These are phyloP conservation scores for Fusarium sp. DNA, from an alignment of 2,329 filamentous ascomycete genomes.

Conservation along the genomic window DNA sequence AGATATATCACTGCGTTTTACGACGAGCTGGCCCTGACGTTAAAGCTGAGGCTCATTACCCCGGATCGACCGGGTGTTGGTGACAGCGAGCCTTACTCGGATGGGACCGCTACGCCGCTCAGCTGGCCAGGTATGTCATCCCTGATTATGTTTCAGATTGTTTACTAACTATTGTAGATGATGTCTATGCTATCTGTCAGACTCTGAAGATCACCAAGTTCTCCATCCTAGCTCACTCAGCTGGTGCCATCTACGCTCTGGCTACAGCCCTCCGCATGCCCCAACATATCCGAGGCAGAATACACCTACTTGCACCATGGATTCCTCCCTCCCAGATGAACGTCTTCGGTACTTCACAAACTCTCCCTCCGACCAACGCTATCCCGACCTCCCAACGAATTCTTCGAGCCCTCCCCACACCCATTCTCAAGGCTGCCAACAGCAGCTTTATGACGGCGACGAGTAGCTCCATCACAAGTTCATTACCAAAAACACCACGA, in stretches of 20 bases:
- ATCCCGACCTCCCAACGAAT: slow-evolving; percentile 94
- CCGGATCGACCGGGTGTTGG: slow-evolving; percentile 95
- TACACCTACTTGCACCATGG: slow-evolving; percentile 96
- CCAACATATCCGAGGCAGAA: slow-evolving; percentile 92
- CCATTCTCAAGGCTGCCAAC: slow-evolving; percentile 93
- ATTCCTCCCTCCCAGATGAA: slow-evolving; percentile 96
- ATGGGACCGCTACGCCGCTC: slow-evolving; percentile 87
- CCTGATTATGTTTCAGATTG: accelerated
- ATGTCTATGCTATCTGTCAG: slow-evolving; percentile 95
- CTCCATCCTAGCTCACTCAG: slow-evolving; percentile 95
- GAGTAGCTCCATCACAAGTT: slow-evolving; percentile 86
- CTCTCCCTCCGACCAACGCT: slow-evolving; percentile 83
- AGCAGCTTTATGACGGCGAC: slow-evolving; percentile 95
- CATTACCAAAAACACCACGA: slow-evolving; percentile 76
- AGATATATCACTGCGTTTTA: slow-evolving; percentile 98
- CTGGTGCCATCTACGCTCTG: slow-evolving; percentile 96
- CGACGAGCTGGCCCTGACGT: slow-evolving; percentile 90
- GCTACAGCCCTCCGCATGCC: slow-evolving; percentile 96
- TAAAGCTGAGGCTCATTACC: slow-evolving; percentile 92
- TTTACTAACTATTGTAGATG: slow-evolving; percentile 62
- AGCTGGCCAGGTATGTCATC: slow-evolving; percentile 87
- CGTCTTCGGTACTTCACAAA: slow-evolving; percentile 80
- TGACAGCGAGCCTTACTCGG: slow-evolving; percentile 87
- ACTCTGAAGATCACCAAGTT: slow-evolving; percentile 94
- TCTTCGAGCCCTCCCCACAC: slow-evolving; percentile 88